Evolutionary conservation across 352 stramenopile species (phyloP).

Genomic region (Globisporangium parvum): DNA sequence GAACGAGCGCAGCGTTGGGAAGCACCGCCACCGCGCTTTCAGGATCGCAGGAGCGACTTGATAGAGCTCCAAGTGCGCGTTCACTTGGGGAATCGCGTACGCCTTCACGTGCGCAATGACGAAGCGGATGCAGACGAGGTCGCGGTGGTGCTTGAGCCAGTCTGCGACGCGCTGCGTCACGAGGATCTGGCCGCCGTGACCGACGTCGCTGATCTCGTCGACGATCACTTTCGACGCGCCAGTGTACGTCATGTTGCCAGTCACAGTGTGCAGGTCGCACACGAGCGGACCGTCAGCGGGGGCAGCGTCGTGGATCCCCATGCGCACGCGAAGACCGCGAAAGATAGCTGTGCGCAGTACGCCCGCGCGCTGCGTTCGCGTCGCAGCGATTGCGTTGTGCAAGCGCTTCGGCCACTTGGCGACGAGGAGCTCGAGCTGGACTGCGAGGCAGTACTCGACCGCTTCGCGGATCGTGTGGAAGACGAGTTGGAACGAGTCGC

Average conservation of each 20-base stretch:
- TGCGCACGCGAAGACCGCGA: conserved; percentile 41
- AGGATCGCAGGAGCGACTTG: conserved; percentile 21
- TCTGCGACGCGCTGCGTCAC: conserved; percentile 31
- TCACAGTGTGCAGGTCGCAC: conserved; percentile 36
- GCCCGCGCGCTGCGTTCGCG: conserved; percentile 27
- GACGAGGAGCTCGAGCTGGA: conserved; percentile 39
- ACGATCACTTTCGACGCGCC: conserved; percentile 50
- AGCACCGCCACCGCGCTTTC: neutral
- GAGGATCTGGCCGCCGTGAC: conserved; percentile 43
- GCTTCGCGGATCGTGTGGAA: conserved; percentile 50
- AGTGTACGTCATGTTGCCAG: conserved; percentile 47
- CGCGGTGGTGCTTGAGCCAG: conserved; percentile 28
- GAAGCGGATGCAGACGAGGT: conserved; percentile 14
- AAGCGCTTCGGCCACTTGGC: conserved; percentile 37
- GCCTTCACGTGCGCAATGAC: conserved; percentile 21
- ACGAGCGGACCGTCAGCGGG: conserved; percentile 37
- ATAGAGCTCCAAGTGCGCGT: conserved; percentile 30
- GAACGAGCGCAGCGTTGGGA: neutral
- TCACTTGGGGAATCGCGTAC: conserved; percentile 26
- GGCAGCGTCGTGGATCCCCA: conserved; percentile 49
- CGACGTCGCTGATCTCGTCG: conserved; percentile 39
- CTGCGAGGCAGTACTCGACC: conserved; percentile 43
- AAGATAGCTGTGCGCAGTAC: conserved; percentile 33
- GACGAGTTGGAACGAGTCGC: conserved; percentile 55
- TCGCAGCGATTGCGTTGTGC: conserved; percentile 29